Evolutionary conservation across 176 grass and related monocot species (phyloP).

Genomic region (Lolium multiflorum): DNA sequence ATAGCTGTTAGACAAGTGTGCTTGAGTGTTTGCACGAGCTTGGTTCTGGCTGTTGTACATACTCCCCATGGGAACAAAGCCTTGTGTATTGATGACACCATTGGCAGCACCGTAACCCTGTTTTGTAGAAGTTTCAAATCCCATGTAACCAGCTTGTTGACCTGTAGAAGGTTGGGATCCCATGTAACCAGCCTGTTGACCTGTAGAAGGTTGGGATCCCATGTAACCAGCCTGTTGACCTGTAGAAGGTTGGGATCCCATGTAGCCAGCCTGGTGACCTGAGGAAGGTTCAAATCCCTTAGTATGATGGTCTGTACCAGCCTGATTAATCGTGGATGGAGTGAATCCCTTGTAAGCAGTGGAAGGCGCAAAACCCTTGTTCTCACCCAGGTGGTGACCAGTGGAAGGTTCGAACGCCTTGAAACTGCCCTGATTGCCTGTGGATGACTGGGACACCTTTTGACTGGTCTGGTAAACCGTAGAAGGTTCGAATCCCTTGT

Average conservation of each 20-base stretch:
- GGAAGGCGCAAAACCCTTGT: slow-evolving; percentile 41
- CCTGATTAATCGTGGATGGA: slow-evolving; percentile 29
- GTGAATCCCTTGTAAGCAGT: slow-evolving; percentile 41
- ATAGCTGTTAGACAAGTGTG: slow-evolving; percentile 64
- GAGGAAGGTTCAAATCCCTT: slow-evolving; percentile 43
- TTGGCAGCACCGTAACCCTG: slow-evolving; percentile 52
- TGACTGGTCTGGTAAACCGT: slow-evolving; percentile 39
- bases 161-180: slow-evolving; percentile 41
- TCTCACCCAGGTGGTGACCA: slow-evolving; percentile 39
- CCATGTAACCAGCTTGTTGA: slow-evolving; percentile 41
- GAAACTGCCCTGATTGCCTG: slow-evolving; percentile 39
- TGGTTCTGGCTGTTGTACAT: slow-evolving; percentile 46
- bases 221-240: slow-evolving; percentile 35
- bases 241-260: slow-evolving; percentile 35
- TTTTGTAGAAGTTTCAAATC: slow-evolving; percentile 47
- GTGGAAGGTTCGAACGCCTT: slow-evolving; percentile 28
- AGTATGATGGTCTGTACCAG: slow-evolving; percentile 9
- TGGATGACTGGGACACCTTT: slow-evolving; percentile 48
- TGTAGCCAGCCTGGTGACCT: slow-evolving; percentile 52
- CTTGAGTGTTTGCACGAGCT: slow-evolving; percentile 42
- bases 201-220: slow-evolving; percentile 41
- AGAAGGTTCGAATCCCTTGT: slow-evolving; percentile 45
- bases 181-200: slow-evolving; percentile 36
- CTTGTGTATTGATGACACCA: slow-evolving; percentile 45
- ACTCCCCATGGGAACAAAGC: slow-evolving; percentile 54